Percentiles rank a stretch among this genome's conserved stretches.
Evolutionary conservation across 2,329 filamentous ascomycete genomes (phyloP).

Genomic region (Aspergillus persii): DNA sequence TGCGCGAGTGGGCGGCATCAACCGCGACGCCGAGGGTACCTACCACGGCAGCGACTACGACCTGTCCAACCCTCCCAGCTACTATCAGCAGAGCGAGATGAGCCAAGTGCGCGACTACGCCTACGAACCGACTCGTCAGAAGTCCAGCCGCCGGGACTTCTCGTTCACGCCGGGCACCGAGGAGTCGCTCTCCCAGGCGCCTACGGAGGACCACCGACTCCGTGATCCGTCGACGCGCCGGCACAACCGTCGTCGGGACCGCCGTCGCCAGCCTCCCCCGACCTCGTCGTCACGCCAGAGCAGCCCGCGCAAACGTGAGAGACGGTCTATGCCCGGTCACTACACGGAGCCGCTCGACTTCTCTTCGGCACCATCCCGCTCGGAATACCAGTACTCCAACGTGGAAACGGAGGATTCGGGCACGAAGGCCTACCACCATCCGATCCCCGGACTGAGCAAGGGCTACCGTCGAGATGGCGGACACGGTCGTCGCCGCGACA

Average conservation of each 20-base stretch:
- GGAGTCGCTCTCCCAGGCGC: slow-evolving; percentile 36
- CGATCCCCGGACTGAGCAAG: slow-evolving; percentile 54
- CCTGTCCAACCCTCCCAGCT: slow-evolving; percentile 60
- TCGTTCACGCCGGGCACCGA: slow-evolving; percentile 53
- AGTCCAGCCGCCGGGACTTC: slow-evolving; percentile 38
- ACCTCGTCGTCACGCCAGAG: slow-evolving; percentile 32
- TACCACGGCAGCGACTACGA: slow-evolving; percentile 77
- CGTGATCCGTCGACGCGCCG: slow-evolving; percentile 30
- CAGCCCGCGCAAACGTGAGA: slow-evolving; percentile 37
- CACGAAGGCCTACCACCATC: slow-evolving; percentile 57
- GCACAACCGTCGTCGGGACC: slow-evolving; percentile 32
- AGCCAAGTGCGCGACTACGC: slow-evolving; percentile 47
- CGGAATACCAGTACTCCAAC: slow-evolving; percentile 43
- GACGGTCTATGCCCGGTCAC: slow-evolving; percentile 36
- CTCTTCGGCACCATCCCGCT: slow-evolving; percentile 36
- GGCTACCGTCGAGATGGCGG: slow-evolving; percentile 40
- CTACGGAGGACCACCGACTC: slow-evolving; percentile 33
- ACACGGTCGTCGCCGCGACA: slow-evolving; percentile 48
- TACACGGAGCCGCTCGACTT: slow-evolving; percentile 47
- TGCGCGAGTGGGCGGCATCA: slow-evolving; percentile 84
- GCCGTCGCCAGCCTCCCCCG: slow-evolving; percentile 23
- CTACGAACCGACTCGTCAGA: slow-evolving; percentile 27
- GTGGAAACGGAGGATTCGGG: slow-evolving; percentile 45
- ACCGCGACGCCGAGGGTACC: slow-evolving; percentile 74
- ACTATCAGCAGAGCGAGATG: slow-evolving; percentile 48